phyloP scores from a whole-genome alignment of 1,139 yeast species.

The Hyphopichia wangnamkhiaoensis region DNA sequence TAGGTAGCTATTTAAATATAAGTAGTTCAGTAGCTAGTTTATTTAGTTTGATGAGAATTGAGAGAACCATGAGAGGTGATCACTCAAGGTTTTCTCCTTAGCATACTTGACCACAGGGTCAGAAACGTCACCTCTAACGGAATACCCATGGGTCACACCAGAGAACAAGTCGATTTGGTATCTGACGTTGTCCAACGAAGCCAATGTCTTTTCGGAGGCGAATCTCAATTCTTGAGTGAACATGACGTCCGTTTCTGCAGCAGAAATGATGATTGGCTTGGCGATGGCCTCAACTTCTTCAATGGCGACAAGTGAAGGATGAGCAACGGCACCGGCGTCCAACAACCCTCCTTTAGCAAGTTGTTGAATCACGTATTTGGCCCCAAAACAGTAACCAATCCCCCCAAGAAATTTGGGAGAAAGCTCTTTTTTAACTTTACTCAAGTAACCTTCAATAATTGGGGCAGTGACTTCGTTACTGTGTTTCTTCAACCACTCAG shows the following conservation, averaged over 20 bases:
- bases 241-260: conserved; percentile 66
- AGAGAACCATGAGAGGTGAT: conserved; percentile 45
- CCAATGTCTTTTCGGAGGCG: conserved; percentile 58
- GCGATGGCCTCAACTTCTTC: conserved; percentile 61
- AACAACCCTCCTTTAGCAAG: conserved; percentile 48
- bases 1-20: too few species aligned
- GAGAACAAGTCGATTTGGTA: conserved; percentile 64
- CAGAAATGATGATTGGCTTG: conserved; percentile 67
- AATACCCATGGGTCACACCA: conserved; percentile 71
- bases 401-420: conserved; percentile 57
- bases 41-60: too few species aligned
- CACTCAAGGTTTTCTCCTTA: conserved; percentile 63
- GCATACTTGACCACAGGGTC: conserved; percentile 62
- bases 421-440: conserved; percentile 39
- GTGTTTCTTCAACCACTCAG: conserved; percentile 59
- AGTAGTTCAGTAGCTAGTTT: too few species aligned
- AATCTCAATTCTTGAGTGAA: conserved; percentile 66
- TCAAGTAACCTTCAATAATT: conserved; percentile 44
- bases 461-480: conserved; percentile 43
- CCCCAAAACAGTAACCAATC: conserved; percentile 87
- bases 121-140: conserved; percentile 70
- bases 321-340: conserved; percentile 72
- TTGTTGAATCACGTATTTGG: conserved; percentile 61
- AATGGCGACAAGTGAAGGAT: conserved; percentile 69
- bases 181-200: conserved; percentile 35